Conservation (phyloP, 768 basidiomycete species). For the Chalciporus sphaerocephalus region DNA sequence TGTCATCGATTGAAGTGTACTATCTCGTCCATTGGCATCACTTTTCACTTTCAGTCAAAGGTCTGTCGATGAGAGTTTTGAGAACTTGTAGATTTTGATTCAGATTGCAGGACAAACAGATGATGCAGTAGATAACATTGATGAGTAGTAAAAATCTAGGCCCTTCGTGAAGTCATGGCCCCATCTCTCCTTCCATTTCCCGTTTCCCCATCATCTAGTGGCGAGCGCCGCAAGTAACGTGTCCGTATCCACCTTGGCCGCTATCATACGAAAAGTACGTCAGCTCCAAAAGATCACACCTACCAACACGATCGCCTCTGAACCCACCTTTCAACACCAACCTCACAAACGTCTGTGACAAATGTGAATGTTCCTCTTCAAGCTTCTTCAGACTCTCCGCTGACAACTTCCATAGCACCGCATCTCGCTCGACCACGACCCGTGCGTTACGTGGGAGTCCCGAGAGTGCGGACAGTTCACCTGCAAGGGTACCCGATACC, state of each 20-base stretch:
- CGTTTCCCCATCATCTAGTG: conserved; percentile 26
- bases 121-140: not conserved
- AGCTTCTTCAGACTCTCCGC: conserved; percentile 52
- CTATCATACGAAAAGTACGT: conserved; percentile 28
- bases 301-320: conserved; percentile 12
- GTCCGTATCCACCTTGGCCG: conserved; percentile 63
- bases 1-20: no score
- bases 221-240: conserved; percentile 56
- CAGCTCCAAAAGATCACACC: not conserved
- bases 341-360: conserved; percentile 62
- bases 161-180: no score
- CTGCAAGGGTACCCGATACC: conserved; percentile 90
- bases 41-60: no score
- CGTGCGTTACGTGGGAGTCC: conserved; percentile 79
- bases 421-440: conserved; percentile 73
- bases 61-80: no score
- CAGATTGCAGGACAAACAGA: no score
- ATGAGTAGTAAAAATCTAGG: not conserved
- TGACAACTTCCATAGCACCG: conserved; percentile 78
- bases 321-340: conserved; percentile 69
- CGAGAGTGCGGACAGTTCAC: conserved; percentile 83
- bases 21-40: no score
- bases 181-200: not conserved
- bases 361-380: conserved; percentile 61
- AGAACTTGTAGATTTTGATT: no score